Evolutionary conservation across 2,329 filamentous ascomycete genomes (phyloP), one percentile per base, ranked within the genome.

Genomic region (Elsinoe batatas): DNA sequence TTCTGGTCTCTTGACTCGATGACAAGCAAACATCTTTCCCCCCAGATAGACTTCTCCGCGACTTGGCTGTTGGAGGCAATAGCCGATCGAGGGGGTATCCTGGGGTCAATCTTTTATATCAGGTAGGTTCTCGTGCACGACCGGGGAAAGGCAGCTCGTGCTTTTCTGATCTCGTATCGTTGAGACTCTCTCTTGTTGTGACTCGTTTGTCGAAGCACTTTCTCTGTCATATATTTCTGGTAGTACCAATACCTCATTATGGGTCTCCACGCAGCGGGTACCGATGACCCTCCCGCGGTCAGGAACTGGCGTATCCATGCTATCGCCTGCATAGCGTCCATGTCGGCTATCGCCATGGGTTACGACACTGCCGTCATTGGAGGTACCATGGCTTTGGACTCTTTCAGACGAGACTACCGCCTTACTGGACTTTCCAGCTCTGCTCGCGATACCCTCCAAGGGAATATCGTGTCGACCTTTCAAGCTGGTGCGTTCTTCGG

Each of bases 261-360:
- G 51, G 51, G 51, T 43, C 51, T 54, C 12, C 55, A 53, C 37
- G 40, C 55, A 12, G 20, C 20, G 6, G 47, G 46, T 5, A 47
- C 46, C 12, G 37, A 53, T 7, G 83, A 87, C 64, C 83, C 83
- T 20, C 74, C 76, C 13, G 78, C 84, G 65, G 81, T 86, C 57
- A 85, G 85, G 69, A 81, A 82, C 65, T 86, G 83, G 82, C 77
- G 82, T 56, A 80, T 83, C 33, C 79, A 84, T 61, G 75, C 76
- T 56, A 74, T 85, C 61, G 82, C 82, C 50, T 80, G 77, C 63
- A 80, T 82, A 60, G 77, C 74, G 15, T 69, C 67, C 6, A 70
- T 71, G 67, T 69, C 68, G 17, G 64, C 68, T 32, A 60, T 72
- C 54, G 69, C 68, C 32, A 71, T 61, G 60, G 63, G 63, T 32